Conservation (phyloP, 805 yeast genomes). For the Monosporozyma unispora region DNA sequence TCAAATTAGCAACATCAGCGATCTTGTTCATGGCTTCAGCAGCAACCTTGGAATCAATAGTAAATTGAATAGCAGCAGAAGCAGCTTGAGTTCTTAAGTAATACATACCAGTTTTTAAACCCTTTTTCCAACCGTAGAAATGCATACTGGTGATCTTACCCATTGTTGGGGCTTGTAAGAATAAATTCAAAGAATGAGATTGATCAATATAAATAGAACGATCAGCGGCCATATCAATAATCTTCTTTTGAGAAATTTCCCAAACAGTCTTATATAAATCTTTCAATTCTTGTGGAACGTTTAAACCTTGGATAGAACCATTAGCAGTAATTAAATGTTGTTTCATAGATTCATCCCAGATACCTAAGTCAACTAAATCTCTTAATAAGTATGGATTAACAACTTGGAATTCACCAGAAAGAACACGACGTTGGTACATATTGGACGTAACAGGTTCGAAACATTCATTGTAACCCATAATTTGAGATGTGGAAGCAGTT, state of each 20-base stretch:
- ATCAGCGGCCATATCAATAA: conserved; percentile 78
- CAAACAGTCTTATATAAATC: conserved; percentile 85
- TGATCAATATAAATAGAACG: conserved; percentile 82
- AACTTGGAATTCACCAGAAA: conserved; percentile 87
- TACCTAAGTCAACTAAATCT: conserved; percentile 68
- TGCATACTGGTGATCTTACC: conserved; percentile 94
- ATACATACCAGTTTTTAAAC: conserved; percentile 95
- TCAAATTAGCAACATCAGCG: conserved; percentile 11
- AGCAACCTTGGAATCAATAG: conserved; percentile 51
- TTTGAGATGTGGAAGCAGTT: conserved; percentile 94
- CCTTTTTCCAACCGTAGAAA: conserved; percentile 95
- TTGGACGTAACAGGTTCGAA: conserved; percentile 93
- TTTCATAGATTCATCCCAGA: conserved; percentile 76
- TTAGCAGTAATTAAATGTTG: conserved; percentile 61
- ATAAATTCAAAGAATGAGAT: conserved; percentile 85
- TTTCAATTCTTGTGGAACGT: conserved; percentile 65
- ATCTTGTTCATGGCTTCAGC: conserved; percentile 37
- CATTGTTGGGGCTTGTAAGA: conserved; percentile 80
- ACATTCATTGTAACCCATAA: conserved; percentile 85
- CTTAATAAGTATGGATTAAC: conserved; percentile 76
- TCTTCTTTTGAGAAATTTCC: conserved; percentile 80
- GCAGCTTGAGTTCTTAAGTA: conserved; percentile 95
- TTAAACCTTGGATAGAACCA: conserved; percentile 75
- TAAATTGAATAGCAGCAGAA: conserved; percentile 88
- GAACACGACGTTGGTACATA: conserved; percentile 77